Base-by-base conservation (phyloP, 257 asterid genomes). In the Nicotiana benthamiana region DNA sequence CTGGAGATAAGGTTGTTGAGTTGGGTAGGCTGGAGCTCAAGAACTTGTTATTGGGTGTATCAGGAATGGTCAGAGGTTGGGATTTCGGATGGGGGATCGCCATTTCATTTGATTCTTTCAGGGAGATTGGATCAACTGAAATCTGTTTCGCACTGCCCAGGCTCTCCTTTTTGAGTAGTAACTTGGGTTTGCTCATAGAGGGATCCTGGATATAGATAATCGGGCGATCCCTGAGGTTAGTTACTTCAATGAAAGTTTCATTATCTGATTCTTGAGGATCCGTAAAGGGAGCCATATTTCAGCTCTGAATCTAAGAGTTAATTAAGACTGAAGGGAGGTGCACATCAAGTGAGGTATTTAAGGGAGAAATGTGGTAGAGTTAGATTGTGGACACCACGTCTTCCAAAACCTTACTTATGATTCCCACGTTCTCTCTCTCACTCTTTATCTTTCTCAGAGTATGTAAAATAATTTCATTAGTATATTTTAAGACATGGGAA, bases 21-120 rank as follows among this genome's bases (percentile, higher is more conserved):
- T 74, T 87, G 0, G 97, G 94, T 53, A 93, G 88, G 87, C 97
- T 93, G 88, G 61, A 79, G 91, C 91, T 91, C 24, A 85, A 74
- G 66, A 89, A 85, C 70, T 83, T 89, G 62, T 87, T 86, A 40
- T 40, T 40, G 48, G 48, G 48, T 40, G 48, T 40, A 40, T 9
- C 48, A 2, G 88, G 54, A 15, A 86, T 84, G 2, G 83, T 83
- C 5, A 26, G 75, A 57, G 75, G 77, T 13, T 6, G 62, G 54
- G 88, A 83, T 12, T 40, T 68, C 20, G 77, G 16, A 13, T 46
- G 24, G 48, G 84, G 72, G 36, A 75, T 75, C 27, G 77, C 2
- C 5, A 18, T 5, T 27, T 75, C 77, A 30, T 75, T 56, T 5
- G 74, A 18, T 27, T 22, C 59, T 77, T 77, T 77, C 2, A 77